Conservation (phyloP, 1,284 basidiomycete genomes). For the Ganoderma sinense region DNA sequence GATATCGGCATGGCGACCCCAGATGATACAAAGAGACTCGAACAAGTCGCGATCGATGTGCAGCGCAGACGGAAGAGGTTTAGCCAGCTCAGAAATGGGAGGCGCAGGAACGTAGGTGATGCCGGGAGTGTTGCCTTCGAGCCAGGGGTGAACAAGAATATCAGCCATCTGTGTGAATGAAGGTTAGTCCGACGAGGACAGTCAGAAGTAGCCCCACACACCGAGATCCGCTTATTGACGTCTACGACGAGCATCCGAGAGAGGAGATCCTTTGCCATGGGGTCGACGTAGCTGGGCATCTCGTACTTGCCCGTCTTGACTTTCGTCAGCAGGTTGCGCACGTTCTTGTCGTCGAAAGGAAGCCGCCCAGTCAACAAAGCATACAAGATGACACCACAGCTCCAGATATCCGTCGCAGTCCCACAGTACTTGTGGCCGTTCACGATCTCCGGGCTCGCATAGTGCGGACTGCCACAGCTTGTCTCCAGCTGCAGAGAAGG, state of each 20-base stretch:
- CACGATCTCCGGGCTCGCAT: slow-evolving; percentile 98
- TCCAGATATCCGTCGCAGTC: slow-evolving; percentile 94
- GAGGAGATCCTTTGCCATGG: slow-evolving; percentile 79
- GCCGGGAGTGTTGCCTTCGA: slow-evolving; percentile 56
- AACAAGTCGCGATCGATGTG: slow-evolving; percentile 90
- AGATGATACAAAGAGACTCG: slow-evolving; percentile 88
- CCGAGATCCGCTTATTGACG: slow-evolving; percentile 76
- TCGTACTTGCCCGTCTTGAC: slow-evolving; percentile 91
- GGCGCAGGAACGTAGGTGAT: slow-evolving; percentile 66
- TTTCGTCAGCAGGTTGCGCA: slow-evolving; percentile 85
- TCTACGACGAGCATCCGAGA: slow-evolving; percentile 92
- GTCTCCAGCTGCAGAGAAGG: slow-evolving; percentile 90
- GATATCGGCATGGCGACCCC: slow-evolving; percentile 73
- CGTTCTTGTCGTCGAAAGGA: slow-evolving; percentile 91
- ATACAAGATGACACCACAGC: slow-evolving; percentile 90
- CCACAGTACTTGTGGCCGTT: slow-evolving; percentile 95
- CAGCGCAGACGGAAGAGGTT: slow-evolving; percentile 71
- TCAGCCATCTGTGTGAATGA: slow-evolving; percentile 76
- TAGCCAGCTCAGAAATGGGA: slow-evolving; percentile 70
- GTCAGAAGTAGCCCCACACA: slow-evolving; percentile 4
- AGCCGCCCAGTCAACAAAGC: slow-evolving; percentile 88
- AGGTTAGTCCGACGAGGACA: slow-evolving; percentile 17
- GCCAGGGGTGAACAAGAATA: slow-evolving; percentile 90
- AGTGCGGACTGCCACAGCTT: slow-evolving; percentile 97
- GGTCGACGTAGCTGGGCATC: slow-evolving; percentile 79